phyloP scores from a whole-genome alignment of 257 asterid genomes.

The Ajuga chamaepitys region DNA sequence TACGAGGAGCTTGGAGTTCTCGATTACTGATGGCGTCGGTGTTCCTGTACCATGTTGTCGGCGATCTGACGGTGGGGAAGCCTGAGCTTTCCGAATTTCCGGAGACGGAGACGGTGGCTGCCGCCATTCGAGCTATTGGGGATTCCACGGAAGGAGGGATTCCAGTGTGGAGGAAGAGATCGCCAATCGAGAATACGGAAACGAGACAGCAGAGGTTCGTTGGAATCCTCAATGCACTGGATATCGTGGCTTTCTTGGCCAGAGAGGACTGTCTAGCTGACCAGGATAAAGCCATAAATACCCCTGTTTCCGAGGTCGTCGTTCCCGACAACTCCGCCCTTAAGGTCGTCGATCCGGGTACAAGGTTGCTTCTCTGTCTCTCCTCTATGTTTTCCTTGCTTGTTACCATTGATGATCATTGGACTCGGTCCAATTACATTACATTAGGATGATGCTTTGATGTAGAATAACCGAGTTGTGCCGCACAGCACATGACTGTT shows the following conservation, averaged over 20 bases:
- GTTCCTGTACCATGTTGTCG: constrained; percentile 89
- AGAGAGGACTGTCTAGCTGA: constrained; percentile 62
- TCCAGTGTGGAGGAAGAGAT: constrained; percentile 82
- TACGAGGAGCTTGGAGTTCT: background rate
- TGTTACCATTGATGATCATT: background rate
- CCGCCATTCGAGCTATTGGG: constrained; percentile 77
- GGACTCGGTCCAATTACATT: too few relatives aligned
- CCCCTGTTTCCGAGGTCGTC: constrained; percentile 83
- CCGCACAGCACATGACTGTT: too few relatives aligned
- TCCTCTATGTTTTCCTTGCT: background rate
- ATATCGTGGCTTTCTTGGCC: constrained; percentile 80
- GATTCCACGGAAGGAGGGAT: constrained; percentile 90
- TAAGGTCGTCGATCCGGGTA: constrained; percentile 89
- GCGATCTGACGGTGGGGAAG: constrained; percentile 98
- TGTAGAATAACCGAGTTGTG: too few relatives aligned
- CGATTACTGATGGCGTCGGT: constrained; percentile 59
- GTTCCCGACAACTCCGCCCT: constrained; percentile 54
- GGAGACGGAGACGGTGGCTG: constrained; percentile 76
- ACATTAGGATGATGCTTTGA: too few relatives aligned
- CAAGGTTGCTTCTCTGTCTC: constrained; percentile 43
- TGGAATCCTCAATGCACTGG: constrained; percentile 80
- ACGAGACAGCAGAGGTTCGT: constrained; percentile 78
- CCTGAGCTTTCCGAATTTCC: constrained; percentile 83
- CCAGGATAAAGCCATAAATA: constrained; percentile 63
- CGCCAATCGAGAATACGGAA: constrained; percentile 64